phyloP scores from a whole-genome alignment of 805 yeast species.

The Hanseniaspora hatyaiensis region DNA sequence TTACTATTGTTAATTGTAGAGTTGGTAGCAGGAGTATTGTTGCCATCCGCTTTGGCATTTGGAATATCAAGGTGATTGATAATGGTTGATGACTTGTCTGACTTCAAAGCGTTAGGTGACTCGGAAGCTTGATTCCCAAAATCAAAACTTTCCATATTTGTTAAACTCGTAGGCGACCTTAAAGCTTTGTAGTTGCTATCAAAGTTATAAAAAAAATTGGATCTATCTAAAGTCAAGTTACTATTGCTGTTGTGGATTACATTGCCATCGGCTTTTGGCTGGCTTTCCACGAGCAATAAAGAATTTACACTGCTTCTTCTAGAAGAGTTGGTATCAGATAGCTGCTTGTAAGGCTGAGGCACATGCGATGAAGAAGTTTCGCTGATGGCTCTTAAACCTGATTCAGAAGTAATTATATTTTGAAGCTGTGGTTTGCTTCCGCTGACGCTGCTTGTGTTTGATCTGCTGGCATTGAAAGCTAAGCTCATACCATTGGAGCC shows the following conservation, averaged over 20 bases:
- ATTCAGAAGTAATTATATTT: constrained; percentile 10
- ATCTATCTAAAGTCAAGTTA: neutral
- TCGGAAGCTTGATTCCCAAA: neutral
- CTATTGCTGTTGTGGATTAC: neutral
- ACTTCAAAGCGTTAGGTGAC: neutral
- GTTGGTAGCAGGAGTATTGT: neutral
- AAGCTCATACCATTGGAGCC: neutral
- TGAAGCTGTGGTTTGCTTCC: constrained; percentile 3
- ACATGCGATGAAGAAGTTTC: constrained; percentile 9
- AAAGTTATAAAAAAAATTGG: neutral
- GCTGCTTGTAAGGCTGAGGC: neutral
- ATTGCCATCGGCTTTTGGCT: no score
- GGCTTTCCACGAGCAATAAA: neutral
- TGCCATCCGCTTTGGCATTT: neutral
- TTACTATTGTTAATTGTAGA: neutral
- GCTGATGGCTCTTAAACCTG: constrained; percentile 3
- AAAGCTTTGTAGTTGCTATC: constrained; percentile 4
- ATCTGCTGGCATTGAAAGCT: neutral
- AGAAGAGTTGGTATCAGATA: constrained; percentile 1
- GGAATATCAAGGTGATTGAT: neutral
- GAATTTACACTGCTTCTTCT: constrained; percentile 10
- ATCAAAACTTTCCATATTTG: neutral
- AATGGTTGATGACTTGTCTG: constrained; percentile 2
- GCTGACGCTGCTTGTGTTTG: neutral
- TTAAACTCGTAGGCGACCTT: constrained; percentile 1